Evolutionary conservation across 2,329 filamentous ascomycete species (phyloP), one percentile per base, ranked within the genome.

Genomic region (Phaeosphaeria sp.): DNA sequence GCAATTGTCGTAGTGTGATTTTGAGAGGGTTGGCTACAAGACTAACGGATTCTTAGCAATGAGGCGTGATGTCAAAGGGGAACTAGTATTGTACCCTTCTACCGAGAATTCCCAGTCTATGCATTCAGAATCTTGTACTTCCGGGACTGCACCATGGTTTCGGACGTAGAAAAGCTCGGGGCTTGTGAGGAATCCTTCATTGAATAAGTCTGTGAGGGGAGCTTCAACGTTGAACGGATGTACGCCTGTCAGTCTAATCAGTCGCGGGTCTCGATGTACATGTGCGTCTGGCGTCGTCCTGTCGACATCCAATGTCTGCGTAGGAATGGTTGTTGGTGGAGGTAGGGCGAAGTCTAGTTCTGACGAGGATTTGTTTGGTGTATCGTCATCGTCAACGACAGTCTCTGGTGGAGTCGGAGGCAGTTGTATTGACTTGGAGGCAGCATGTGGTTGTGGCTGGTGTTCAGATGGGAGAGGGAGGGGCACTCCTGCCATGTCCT

Each of bases 151-250:
- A 15, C 93, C 93, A 80, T 97, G 93, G 70, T 97, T 97, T 36
- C 93, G 84, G 9, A 97, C 93, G 75, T 96, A 97, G 78, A 96
- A 95, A 1, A 97, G 81, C 67, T 96, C 90, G 13, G 92, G 90
- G 41, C 89, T 91, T 0, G 93, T 97, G 39, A 97, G 80, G 72
- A 97, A 97, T 0, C 93, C 92, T 79, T 88, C 82, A 56, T 94
- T 85, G 76, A 88, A 97, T 0, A 97, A 81, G 17, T 88, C 87
- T 54, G 87, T 91, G 9, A 97, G 79, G 0, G 93, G 93, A 10
- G 93, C 85, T 77, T 97, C 93, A 49, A 91, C 89, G 68, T 97
- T 97, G 81, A 96, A 96, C 0, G 93, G 93, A 76, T 97, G 93
- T 6, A 91, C 85, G 22, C 93, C 93, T 11, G 93, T 97, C 15